Evolutionary conservation across 371 early-diverging fungal genomes (phyloP).

Genomic region (Mucor lusitanicus): DNA sequence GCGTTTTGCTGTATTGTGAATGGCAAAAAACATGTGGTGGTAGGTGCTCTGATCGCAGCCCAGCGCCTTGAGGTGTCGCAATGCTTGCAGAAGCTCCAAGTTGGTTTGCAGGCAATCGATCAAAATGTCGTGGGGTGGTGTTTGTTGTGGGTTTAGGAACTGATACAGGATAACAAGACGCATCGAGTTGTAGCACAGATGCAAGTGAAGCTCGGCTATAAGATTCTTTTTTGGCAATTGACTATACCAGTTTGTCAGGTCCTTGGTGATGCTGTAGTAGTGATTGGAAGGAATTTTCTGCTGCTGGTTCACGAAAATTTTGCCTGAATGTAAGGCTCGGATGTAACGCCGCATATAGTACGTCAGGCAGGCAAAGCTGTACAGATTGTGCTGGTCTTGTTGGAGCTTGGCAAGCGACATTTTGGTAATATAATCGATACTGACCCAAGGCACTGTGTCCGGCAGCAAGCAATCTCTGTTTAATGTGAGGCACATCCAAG

Average conservation of each 20-base stretch:
- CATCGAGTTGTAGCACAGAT: constrained; percentile 47
- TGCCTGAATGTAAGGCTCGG: constrained; percentile 26
- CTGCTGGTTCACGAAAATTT: constrained; percentile 16
- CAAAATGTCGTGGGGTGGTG: constrained; percentile 29
- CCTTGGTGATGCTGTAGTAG: constrained; percentile 35
- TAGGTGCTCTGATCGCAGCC: constrained; percentile 57
- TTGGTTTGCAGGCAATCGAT: constrained; percentile 43
- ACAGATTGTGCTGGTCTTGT: constrained; percentile 6
- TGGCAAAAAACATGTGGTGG: constrained; percentile 54
- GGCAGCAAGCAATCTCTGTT: constrained; percentile 41
- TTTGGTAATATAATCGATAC: background rate
- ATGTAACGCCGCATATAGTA: constrained; percentile 46
- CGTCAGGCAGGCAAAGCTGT: constrained; percentile 32
- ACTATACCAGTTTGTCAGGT: constrained; percentile 31
- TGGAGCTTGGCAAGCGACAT: background rate
- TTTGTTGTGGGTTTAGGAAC: constrained; percentile 26
- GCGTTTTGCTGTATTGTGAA: constrained; percentile 42
- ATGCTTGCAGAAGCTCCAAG: constrained; percentile 30
- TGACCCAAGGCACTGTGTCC: constrained; percentile 25
- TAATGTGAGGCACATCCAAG: constrained; percentile 46
- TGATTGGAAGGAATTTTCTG: constrained; percentile 22
- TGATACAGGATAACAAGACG: constrained; percentile 46
- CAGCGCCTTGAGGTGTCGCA: constrained; percentile 29
- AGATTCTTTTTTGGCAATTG: constrained; percentile 8
- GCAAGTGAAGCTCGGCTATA: constrained; percentile 31